These are phyloP conservation scores for Phascolomyces articulosus DNA, from an alignment of 371 early-diverging fungal species.

Conservation along the genomic window DNA sequence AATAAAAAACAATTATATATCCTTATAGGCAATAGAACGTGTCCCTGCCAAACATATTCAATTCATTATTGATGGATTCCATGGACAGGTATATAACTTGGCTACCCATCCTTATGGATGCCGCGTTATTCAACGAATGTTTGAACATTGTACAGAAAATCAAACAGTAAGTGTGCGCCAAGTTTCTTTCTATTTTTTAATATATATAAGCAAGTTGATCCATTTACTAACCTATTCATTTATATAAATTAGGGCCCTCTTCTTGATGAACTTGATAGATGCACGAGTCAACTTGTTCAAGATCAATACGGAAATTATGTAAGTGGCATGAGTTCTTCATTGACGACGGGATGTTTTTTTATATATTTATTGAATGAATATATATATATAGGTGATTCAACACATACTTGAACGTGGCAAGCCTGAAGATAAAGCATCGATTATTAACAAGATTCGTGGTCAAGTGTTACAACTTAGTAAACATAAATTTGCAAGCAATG, in stretches of 20 bases:
- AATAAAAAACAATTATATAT: no score
- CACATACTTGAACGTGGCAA: conserved; percentile 97
- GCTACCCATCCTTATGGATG: conserved; percentile 99
- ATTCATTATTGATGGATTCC: conserved; percentile 97
- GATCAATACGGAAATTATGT: conserved; percentile 99
- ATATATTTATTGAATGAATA: no score
- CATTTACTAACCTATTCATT: no score
- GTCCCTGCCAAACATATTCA: conserved; percentile 91
- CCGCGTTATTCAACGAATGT: conserved; percentile 99
- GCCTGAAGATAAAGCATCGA: conserved; percentile 79
- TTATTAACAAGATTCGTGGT: conserved; percentile 90
- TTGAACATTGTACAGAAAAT: conserved; percentile 96
- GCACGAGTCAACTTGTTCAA: conserved; percentile 90
- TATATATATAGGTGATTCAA: conserved; percentile 69
- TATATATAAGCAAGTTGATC: no score
- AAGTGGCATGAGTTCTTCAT: neutral
- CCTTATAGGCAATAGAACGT: conserved; percentile 99
- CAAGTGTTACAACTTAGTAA: conserved; percentile 88
- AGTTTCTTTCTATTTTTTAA: no score
- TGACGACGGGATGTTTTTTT: no score
- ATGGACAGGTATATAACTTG: conserved; percentile 93
- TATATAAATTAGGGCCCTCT: conserved; percentile 66
- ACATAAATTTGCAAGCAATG: conserved; percentile 99
- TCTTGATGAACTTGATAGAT: conserved; percentile 92
- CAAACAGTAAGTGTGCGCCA: conserved; percentile 63